Evolutionary conservation across 2,329 filamentous ascomycete species (phyloP).

Genomic region (Boeremia exigua): DNA sequence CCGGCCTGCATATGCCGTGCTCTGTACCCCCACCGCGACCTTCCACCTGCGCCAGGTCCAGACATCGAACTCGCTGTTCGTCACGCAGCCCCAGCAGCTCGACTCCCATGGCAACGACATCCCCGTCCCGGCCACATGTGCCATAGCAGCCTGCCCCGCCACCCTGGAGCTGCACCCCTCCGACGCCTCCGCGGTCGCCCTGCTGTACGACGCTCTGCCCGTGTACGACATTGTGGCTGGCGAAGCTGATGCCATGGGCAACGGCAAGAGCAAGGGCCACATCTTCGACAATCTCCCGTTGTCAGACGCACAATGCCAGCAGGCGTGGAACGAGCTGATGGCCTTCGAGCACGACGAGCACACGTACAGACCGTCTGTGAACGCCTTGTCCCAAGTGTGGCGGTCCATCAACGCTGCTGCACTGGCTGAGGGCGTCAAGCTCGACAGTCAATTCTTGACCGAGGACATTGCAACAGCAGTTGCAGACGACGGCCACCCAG

Average conservation of each 20-base stretch:
- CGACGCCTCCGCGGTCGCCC: constrained; percentile 42
- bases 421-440: constrained; percentile 49
- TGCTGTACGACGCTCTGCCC: constrained; percentile 48
- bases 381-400: constrained; percentile 58
- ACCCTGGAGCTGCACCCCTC: constrained; percentile 52
- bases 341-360: constrained; percentile 57
- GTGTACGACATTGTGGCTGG: constrained; percentile 45
- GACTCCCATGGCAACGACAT: constrained; percentile 45
- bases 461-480: constrained; percentile 40
- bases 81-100: constrained; percentile 54
- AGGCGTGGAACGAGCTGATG: constrained; percentile 58
- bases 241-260: constrained; percentile 36
- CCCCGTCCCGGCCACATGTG: constrained; percentile 45
- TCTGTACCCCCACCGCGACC: constrained; percentile 64
- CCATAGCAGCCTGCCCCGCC: constrained; percentile 53
- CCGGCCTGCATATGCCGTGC: constrained; percentile 58
- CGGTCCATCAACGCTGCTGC: constrained; percentile 50
- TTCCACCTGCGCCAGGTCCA: constrained; percentile 69
- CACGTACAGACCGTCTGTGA: constrained; percentile 57
- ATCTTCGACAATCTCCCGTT: constrained; percentile 60
- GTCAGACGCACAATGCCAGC: constrained; percentile 58
- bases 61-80: constrained; percentile 68
- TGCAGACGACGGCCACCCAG: constrained; percentile 49
- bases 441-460: constrained; percentile 48
- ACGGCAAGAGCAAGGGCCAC: constrained; percentile 42